Conservation (phyloP, 495 filamentous ascomycete species). For the Durotheca rogersii region DNA sequence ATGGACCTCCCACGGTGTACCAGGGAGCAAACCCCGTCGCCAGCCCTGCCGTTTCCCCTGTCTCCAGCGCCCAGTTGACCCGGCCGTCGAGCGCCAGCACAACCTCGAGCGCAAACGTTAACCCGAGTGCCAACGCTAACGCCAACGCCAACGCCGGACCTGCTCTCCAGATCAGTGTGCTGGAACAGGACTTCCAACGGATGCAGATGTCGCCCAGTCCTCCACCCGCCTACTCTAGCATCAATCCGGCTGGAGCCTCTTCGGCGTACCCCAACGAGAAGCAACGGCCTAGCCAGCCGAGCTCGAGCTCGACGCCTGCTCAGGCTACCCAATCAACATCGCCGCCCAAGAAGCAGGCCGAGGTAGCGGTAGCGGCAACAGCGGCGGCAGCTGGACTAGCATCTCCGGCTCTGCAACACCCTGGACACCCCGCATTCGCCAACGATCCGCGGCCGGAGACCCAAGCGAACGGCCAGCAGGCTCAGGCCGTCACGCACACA, state of each 20-base stretch:
- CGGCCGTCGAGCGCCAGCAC: conserved; percentile 32
- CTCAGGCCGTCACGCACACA: conserved; percentile 47
- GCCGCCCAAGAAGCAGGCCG: conserved; percentile 50
- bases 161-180: conserved; percentile 55
- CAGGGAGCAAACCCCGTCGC: conserved; percentile 68
- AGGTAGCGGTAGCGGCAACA: conserved; percentile 37
- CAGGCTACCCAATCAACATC: conserved; percentile 42
- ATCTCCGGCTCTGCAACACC: conserved; percentile 53
- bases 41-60: conserved; percentile 37
- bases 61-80: conserved; percentile 34
- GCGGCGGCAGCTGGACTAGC: conserved; percentile 33
- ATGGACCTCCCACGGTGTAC: conserved; percentile 91
- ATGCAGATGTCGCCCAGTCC: conserved; percentile 82
- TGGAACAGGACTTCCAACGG: conserved; percentile 85
- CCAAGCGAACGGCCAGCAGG: conserved; percentile 44
- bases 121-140: conserved; percentile 32
- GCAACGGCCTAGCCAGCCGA: conserved; percentile 46
- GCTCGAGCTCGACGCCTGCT: conserved; percentile 42
- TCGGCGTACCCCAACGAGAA: conserved; percentile 79
- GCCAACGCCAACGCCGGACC: conserved; percentile 19
- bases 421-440: conserved; percentile 80
- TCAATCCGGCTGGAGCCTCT: conserved; percentile 53
- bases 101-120: conserved; percentile 18
- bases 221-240: conserved; percentile 88
- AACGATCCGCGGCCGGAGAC: conserved; percentile 64